Percentiles rank a stretch among this genome's conserved stretches.
These are phyloP conservation scores for Dittrichia graveolens DNA, from an alignment of 129 eudicot genomes.

Conservation along the genomic window DNA sequence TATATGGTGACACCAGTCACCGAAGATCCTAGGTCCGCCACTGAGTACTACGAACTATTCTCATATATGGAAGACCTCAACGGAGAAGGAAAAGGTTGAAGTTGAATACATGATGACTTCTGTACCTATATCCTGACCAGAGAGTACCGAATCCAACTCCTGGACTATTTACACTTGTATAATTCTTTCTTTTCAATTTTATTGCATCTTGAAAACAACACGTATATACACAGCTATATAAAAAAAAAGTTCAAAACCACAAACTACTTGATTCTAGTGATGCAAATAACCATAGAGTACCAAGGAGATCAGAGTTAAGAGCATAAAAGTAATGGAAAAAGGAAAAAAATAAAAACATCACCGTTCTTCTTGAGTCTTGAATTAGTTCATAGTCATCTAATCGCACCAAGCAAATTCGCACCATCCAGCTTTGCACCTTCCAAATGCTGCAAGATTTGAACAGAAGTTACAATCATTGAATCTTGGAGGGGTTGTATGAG, in stretches of 20 bases:
- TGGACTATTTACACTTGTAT: neutral
- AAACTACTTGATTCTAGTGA: neutral
- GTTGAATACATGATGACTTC: no score
- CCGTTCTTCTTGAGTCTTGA: conserved; percentile 16
- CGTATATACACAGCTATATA: neutral
- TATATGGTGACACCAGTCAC: no score
- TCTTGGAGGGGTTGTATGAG: neutral
- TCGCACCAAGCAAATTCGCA: conserved; percentile 81
- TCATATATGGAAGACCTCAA: no score
- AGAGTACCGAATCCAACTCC: neutral
- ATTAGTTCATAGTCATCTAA: conserved; percentile 48
- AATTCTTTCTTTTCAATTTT: neutral
- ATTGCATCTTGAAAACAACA: conserved; percentile 12
- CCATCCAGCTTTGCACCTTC: conserved; percentile 86
- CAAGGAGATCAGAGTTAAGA: neutral
- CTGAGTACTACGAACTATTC: no score
- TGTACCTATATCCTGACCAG: neutral
- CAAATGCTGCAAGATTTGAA: conserved; percentile 46
- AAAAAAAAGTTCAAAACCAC: neutral
- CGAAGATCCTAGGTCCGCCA: no score
- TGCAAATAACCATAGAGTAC: neutral
- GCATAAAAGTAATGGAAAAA: neutral
- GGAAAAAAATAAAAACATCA: neutral
- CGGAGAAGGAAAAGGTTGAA: no score
- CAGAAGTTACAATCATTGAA: neutral